Percentiles rank a stretch among this genome's conserved stretches.
Conservation (phyloP, 192 early-diverging fungal genomes). For the Coemansia sp. region DNA sequence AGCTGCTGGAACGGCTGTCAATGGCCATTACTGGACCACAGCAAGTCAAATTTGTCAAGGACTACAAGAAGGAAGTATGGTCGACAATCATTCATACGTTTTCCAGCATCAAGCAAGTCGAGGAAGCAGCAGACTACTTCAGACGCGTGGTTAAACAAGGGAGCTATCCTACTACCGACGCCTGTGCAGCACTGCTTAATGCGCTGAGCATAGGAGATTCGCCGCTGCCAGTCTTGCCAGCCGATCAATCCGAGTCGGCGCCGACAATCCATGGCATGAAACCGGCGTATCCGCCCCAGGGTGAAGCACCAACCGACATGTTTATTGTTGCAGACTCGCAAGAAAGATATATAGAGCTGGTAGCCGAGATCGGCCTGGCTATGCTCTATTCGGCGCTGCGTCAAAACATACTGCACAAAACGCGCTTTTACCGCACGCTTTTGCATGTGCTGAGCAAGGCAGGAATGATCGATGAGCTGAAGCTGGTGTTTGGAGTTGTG, state of each 20-base stretch:
- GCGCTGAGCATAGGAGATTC: slow-evolving; percentile 1
- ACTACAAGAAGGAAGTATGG: slow-evolving; percentile 23
- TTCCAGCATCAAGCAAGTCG: slow-evolving; percentile 19
- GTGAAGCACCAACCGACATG: slow-evolving; percentile 12
- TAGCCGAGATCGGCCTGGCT: slow-evolving; percentile 34
- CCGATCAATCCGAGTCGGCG: slow-evolving; percentile 6
- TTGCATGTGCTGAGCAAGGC: slow-evolving; percentile 20
- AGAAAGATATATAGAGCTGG: slow-evolving; percentile 13
- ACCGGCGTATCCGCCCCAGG: slow-evolving; percentile 35
- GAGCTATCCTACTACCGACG: slow-evolving; percentile 20
- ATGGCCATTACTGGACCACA: neutral
- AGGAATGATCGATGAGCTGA: slow-evolving; percentile 13
- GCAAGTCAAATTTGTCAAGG: neutral
- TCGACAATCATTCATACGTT: slow-evolving; percentile 18
- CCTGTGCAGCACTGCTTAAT: slow-evolving; percentile 17
- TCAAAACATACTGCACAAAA: slow-evolving; percentile 18
- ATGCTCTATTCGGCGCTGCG: slow-evolving; percentile 37
- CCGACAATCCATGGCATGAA: slow-evolving; percentile 13
- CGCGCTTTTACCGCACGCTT: slow-evolving; percentile 30
- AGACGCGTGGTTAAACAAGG: slow-evolving; percentile 23
- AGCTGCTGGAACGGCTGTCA: slow-evolving; percentile 18
- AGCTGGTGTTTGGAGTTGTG: slow-evolving; percentile 32
- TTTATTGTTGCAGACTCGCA: slow-evolving; percentile 13
- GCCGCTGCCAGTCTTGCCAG: slow-evolving; percentile 20
- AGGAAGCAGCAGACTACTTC: slow-evolving; percentile 31